Percentiles rank a stretch among this genome's conserved stretches.
phyloP scores from a whole-genome alignment of 805 yeast genomes.

The Torulaspora quercuum region DNA sequence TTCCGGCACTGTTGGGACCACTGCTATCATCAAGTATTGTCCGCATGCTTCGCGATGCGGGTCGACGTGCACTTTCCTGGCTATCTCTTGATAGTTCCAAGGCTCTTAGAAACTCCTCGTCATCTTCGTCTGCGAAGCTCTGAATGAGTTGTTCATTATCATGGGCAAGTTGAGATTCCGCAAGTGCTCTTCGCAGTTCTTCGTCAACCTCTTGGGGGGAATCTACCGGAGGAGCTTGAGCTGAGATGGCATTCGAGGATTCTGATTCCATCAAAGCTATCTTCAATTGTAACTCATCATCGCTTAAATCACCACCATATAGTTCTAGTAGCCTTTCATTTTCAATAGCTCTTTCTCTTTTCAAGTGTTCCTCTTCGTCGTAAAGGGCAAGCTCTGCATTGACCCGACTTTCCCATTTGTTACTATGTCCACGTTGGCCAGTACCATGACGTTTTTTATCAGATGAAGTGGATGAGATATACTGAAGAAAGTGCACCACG shows the following conservation, averaged over 20 bases:
- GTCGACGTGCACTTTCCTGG: conserved; percentile 1
- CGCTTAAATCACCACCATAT: conserved; percentile 35
- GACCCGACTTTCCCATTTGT: conserved; percentile 33
- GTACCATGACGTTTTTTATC: conserved; percentile 15
- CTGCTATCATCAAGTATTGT: not conserved
- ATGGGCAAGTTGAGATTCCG: conserved; percentile 19
- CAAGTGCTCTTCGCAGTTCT: conserved; percentile 21
- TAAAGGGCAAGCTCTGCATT: conserved; percentile 28
- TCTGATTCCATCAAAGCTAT: conserved; percentile 38
- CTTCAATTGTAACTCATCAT: conserved; percentile 33
- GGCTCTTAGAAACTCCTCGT: conserved; percentile 22
- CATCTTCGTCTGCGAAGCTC: conserved; percentile 18
- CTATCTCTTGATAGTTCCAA: conserved; percentile 22
- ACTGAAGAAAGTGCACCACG: conserved; percentile 31
- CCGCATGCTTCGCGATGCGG: not conserved
- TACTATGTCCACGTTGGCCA: conserved; percentile 20
- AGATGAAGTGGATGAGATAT: conserved; percentile 19
- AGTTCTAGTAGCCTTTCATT: conserved; percentile 21
- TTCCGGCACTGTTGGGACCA: not conserved
- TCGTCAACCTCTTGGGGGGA: conserved; percentile 14
- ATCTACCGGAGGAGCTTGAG: conserved; percentile 4
- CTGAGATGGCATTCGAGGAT: conserved; percentile 1
- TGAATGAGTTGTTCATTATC: conserved; percentile 15
- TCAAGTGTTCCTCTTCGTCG: conserved; percentile 28
- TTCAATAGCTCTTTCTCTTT: conserved; percentile 17